Conservation (phyloP, 2,329 filamentous ascomycete genomes). For the Plenodomus lindquistii region DNA sequence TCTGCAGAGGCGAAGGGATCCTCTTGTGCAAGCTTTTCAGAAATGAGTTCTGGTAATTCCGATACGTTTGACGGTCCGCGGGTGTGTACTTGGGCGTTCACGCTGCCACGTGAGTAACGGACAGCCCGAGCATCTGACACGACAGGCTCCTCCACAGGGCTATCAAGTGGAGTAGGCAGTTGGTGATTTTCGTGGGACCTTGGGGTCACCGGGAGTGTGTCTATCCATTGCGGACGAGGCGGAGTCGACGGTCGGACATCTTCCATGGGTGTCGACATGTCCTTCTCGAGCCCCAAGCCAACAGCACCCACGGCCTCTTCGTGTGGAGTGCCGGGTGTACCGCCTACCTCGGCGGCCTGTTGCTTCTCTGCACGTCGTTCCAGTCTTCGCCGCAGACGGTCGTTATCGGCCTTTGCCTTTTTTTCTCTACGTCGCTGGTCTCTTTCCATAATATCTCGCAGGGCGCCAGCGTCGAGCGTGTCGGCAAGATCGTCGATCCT, state of each 20-base stretch:
- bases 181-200: slow-evolving; percentile 27
- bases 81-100: slow-evolving; percentile 51
- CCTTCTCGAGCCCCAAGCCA: slow-evolving; percentile 63
- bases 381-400: slow-evolving; percentile 67
- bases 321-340: slow-evolving; percentile 60
- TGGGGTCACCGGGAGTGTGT: slow-evolving; percentile 23
- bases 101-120: slow-evolving; percentile 53
- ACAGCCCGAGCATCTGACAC: slow-evolving; percentile 55
- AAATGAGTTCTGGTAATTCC: slow-evolving; percentile 55
- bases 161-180: slow-evolving; percentile 45
- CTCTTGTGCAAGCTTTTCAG: slow-evolving; percentile 44
- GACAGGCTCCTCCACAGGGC: slow-evolving; percentile 51
- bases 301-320: slow-evolving; percentile 47
- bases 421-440: slow-evolving; percentile 80
- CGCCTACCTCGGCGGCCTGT: slow-evolving; percentile 60
- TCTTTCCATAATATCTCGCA: slow-evolving; percentile 87
- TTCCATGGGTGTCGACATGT: slow-evolving; percentile 59
- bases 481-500: slow-evolving; percentile 74
- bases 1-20: slow-evolving; percentile 50
- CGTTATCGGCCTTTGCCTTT: slow-evolving; percentile 69
- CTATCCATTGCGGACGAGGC: slow-evolving; percentile 21
- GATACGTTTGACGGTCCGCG: slow-evolving; percentile 58
- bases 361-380: slow-evolving; percentile 67
- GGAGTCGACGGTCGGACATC: slow-evolving; percentile 49
- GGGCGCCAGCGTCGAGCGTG: slow-evolving; percentile 78